Evolutionary conservation across 257 asterid genomes (phyloP).

Genomic region (Gardenia jasminoides): DNA sequence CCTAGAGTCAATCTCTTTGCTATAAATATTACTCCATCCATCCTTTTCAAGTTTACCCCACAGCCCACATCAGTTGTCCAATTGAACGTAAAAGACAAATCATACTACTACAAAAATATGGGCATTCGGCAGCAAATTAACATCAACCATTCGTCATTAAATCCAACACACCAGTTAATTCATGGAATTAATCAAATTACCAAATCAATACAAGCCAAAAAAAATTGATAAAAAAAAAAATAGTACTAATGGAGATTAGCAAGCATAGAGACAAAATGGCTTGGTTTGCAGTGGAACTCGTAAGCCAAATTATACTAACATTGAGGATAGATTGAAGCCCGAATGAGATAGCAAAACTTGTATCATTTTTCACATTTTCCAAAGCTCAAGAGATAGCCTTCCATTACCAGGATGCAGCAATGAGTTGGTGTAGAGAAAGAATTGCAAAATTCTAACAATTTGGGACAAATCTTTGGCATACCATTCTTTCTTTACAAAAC

Average conservation of each 20-base stretch:
- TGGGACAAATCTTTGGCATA: background rate
- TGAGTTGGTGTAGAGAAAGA: background rate
- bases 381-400: background rate
- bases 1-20: background rate
- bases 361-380: background rate
- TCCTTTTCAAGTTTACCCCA: background rate
- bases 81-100: constrained; percentile 13
- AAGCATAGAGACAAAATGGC: background rate
- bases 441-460: background rate
- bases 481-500: constrained; percentile 9
- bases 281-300: background rate
- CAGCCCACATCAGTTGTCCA: constrained; percentile 18
- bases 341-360: background rate
- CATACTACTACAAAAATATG: constrained; percentile 1
- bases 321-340: background rate
- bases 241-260: background rate
- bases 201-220: background rate
- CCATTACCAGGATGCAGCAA: background rate
- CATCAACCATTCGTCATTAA: background rate
- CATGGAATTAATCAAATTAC: background rate
- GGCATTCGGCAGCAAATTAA: background rate
- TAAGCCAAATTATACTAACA: background rate
- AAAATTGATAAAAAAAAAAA: background rate
- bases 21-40: background rate
- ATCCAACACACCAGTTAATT: background rate